phyloP scores from a whole-genome alignment of 139 green algal genomes.

The Spirogloea muscicola region DNA sequence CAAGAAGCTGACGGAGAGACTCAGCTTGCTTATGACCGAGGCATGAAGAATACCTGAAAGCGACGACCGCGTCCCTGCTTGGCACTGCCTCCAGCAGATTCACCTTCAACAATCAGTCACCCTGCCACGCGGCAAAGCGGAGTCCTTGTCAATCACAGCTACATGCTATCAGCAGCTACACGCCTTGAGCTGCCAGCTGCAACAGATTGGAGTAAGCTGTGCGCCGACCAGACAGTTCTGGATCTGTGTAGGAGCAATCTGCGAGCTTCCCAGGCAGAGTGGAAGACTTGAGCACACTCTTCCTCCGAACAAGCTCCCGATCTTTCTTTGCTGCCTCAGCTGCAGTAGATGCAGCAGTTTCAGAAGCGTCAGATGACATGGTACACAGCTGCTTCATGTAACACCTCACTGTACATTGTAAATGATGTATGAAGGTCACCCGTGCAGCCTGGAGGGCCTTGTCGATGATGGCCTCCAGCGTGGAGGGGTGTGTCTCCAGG shows the following conservation, averaged over 20 bases:
- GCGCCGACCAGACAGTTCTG: constrained; percentile 1
- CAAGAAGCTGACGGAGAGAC: too few species aligned
- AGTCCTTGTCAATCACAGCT: too few species aligned
- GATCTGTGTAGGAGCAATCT: constrained; percentile 73
- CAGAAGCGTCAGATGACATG: neutral
- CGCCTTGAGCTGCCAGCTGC: neutral
- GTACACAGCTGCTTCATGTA: too few species aligned
- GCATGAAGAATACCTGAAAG: too few species aligned
- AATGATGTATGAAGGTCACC: constrained; percentile 46
- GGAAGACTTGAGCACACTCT: constrained; percentile 76
- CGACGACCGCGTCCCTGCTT: constrained; percentile 88
- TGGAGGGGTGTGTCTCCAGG: constrained; percentile 58
- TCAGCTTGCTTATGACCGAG: too few species aligned
- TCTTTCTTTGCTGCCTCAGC: constrained; percentile 90
- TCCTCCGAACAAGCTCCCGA: constrained; percentile 89
- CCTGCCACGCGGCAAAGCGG: too few species aligned
- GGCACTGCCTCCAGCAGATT: constrained; percentile 85
- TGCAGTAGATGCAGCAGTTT: constrained; percentile 52
- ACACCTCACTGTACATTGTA: neutral
- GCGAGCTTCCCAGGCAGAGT: constrained; percentile 95
- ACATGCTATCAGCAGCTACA: too few species aligned
- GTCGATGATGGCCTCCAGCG: constrained; percentile 54
- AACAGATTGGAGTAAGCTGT: neutral
- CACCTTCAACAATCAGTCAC: constrained; percentile 97
- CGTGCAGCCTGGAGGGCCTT: constrained; percentile 60